Conservation (phyloP, 2,329 filamentous ascomycete genomes). For the Botrytis deweyae region DNA sequence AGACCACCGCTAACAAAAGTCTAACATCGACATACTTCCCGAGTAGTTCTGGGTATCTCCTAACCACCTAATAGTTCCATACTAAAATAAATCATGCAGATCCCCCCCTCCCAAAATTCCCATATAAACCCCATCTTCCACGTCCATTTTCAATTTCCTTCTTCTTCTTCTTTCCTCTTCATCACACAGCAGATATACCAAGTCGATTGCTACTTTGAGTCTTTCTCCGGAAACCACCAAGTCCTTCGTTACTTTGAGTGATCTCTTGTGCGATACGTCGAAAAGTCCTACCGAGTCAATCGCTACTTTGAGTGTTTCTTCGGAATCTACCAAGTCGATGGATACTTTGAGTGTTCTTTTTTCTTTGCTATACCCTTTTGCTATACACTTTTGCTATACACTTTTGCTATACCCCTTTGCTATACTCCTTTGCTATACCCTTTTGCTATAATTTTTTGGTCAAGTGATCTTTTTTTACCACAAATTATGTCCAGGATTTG, state of each 20-base stretch:
- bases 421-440: too few relatives aligned
- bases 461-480: constrained; percentile 11
- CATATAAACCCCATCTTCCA: neutral
- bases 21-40: neutral
- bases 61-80: neutral
- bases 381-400: neutral
- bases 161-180: neutral
- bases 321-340: constrained; percentile 8
- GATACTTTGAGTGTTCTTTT: constrained; percentile 8
- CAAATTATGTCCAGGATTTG: neutral
- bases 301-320: constrained; percentile 10
- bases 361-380: neutral
- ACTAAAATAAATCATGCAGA: neutral
- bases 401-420: neutral
- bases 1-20: neutral
- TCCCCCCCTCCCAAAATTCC: too few relatives aligned
- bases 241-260: constrained; percentile 1
- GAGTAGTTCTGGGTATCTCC: neutral
- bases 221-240: neutral
- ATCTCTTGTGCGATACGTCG: neutral
- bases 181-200: neutral
- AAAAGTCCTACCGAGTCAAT: neutral
- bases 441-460: neutral
- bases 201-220: neutral
- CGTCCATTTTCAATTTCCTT: neutral